Percentiles rank a stretch among this genome's conserved stretches.
phyloP scores from a whole-genome alignment of 225 moss, liverwort and hornwort species.

The Bryum argenteum region DNA sequence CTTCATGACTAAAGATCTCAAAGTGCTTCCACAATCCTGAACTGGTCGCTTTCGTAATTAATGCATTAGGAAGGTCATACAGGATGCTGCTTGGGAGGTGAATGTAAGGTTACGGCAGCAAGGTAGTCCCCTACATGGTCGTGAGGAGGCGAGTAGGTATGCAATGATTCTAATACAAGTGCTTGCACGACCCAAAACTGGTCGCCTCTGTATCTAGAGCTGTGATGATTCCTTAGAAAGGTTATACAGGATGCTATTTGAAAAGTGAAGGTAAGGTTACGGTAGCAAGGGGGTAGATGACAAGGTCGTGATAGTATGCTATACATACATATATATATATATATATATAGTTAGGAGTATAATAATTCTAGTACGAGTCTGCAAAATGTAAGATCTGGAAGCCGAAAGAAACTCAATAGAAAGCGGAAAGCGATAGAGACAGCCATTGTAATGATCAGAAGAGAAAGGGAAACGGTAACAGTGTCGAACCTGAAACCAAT shows the following conservation, averaged over 20 bases:
- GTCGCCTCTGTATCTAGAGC: too few species aligned
- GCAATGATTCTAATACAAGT: too few species aligned
- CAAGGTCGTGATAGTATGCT: not conserved
- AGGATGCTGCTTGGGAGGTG: too few species aligned
- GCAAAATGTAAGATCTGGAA: conserved; percentile 10
- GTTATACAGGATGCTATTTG: not conserved
- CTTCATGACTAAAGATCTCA: not conserved
- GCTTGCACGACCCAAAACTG: too few species aligned
- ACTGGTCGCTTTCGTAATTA: too few species aligned
- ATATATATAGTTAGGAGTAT: not conserved
- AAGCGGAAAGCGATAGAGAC: conserved; percentile 3
- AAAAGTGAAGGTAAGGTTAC: not conserved
- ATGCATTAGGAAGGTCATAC: too few species aligned
- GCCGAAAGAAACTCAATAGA: not conserved
- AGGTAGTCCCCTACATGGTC: too few species aligned
- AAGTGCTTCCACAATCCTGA: not conserved
- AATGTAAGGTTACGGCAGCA: too few species aligned
- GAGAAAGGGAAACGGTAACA: not conserved
- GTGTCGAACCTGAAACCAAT: conserved; percentile 78
- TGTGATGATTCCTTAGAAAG: too few species aligned
- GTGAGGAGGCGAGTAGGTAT: too few species aligned
- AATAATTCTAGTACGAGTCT: conserved; percentile 5
- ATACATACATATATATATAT: too few species aligned
- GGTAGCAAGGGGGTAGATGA: not conserved
- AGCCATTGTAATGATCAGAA: not conserved